Percentiles rank a stretch among this genome's conserved stretches.
These are phyloP conservation scores for Raffaelea ambrosiae DNA, from an alignment of 2,329 filamentous ascomycete genomes.

Conservation along the genomic window DNA sequence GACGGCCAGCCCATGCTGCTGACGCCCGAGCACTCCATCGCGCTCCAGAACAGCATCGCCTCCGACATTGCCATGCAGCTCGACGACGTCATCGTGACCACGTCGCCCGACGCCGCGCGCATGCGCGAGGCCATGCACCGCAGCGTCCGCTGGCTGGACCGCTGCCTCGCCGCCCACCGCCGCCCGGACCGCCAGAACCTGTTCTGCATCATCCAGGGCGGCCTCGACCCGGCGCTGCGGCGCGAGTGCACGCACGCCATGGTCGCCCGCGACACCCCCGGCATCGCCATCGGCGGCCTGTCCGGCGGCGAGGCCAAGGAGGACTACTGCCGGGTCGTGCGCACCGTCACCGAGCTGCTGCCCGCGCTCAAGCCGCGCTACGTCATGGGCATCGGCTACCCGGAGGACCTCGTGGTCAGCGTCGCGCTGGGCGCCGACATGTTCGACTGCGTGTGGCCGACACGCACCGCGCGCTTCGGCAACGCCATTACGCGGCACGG, in stretches of 20 bases:
- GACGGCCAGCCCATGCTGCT: conserved; percentile 94
- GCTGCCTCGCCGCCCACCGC: conserved; percentile 84
- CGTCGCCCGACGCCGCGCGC: conserved; percentile 76
- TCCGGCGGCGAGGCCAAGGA: conserved; percentile 92
- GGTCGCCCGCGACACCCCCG: conserved; percentile 83
- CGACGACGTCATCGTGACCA: conserved; percentile 95
- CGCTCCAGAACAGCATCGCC: conserved; percentile 91
- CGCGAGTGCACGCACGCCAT: conserved; percentile 77
- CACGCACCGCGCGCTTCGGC: conserved; percentile 88
- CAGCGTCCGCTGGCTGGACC: conserved; percentile 90
- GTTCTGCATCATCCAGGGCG: conserved; percentile 98
- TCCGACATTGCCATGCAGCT: conserved; percentile 99
- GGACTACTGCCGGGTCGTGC: conserved; percentile 85
- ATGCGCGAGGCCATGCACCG: conserved; percentile 95
- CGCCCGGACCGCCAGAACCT: conserved; percentile 80
- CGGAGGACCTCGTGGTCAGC: conserved; percentile 89
- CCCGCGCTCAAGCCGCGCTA: conserved; percentile 93
- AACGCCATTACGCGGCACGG: conserved; percentile 81
- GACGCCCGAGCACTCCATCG: conserved; percentile 94
- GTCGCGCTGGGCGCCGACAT: conserved; percentile 94
- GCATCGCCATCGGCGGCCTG: conserved; percentile 91
- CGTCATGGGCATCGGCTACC: conserved; percentile 98
- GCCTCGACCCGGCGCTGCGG: conserved; percentile 79
- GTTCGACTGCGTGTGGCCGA: conserved; percentile 99
- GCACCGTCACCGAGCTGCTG: conserved; percentile 73